phyloP scores from a whole-genome alignment of 306 rosid species.

The Ochetophila trinervis region DNA sequence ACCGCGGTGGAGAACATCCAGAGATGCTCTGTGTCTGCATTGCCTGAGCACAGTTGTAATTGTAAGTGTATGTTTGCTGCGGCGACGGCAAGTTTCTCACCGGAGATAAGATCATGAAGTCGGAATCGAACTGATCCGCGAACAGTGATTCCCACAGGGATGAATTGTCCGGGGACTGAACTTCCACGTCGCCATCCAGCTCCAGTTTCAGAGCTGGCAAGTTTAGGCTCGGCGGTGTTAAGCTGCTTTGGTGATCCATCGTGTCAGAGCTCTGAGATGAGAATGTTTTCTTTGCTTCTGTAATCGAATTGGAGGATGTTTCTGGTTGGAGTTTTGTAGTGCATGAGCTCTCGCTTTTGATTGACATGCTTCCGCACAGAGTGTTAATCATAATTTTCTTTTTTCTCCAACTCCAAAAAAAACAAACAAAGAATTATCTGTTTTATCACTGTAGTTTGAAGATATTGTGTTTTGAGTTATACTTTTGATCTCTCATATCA shows the following conservation, averaged over 20 bases:
- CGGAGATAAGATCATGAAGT: slow-evolving; percentile 87
- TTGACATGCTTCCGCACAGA: slow-evolving; percentile 66
- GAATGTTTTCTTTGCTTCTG: slow-evolving; percentile 29
- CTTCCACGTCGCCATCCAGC: slow-evolving; percentile 66
- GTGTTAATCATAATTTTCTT: slow-evolving; percentile 55
- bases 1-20: slow-evolving; percentile 67
- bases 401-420: slow-evolving; percentile 4
- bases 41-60: slow-evolving; percentile 48
- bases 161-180: slow-evolving; percentile 72
- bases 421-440: neutral
- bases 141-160: slow-evolving; percentile 81
- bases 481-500: slow-evolving; percentile 19
- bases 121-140: slow-evolving; percentile 66
- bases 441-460: slow-evolving; percentile 1
- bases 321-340: slow-evolving; percentile 41
- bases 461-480: neutral
- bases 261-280: slow-evolving; percentile 33
- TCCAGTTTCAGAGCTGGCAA: slow-evolving; percentile 63
- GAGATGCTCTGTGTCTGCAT: slow-evolving; percentile 55
- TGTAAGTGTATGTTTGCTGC: slow-evolving; percentile 36
- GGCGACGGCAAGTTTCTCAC: slow-evolving; percentile 65
- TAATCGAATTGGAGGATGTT: slow-evolving; percentile 30
- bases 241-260: slow-evolving; percentile 30
- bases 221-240: slow-evolving; percentile 65
- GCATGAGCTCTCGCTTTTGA: slow-evolving; percentile 56